Base-by-base conservation (phyloP, 2,329 filamentous ascomycete species). In the Cryphonectria nitschkei region DNA sequence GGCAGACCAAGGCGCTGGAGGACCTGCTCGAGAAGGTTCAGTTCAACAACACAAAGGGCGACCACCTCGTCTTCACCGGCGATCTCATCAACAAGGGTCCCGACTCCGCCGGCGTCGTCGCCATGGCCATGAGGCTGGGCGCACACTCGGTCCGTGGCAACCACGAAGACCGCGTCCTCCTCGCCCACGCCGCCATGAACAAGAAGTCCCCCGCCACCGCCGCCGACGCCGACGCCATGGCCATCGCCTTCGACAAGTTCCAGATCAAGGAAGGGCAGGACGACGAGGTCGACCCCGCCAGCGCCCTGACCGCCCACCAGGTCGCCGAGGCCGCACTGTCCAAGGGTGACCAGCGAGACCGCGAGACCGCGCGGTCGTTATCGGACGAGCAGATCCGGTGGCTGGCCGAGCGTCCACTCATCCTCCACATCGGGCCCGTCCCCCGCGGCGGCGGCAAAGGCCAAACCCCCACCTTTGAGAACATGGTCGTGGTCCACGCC, bases 71-170 rank as follows among this genome's bases (percentile, higher is more conserved):
- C 29, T 85, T 95, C 62, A 86, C 89, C 0, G 94, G 94, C 64
- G 93, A 97, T 80, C 86, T 95, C 78, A 87, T 98, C 75, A 90
- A 90, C 78, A 97, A 97, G 81, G 95, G 95, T 0, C 94, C 95
- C 14, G 90, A 97, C 80, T 95, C 93, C 43, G 77, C 86, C 0
- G 93, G 91, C 52, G 93, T 97, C 0, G 85, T 98, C 64, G 88
- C 92, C 70, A 84, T 94, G 58, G 91, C 93, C 52, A 92, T 94
- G 79, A 81, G 87, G 19, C 82, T 95, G 52, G 88, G 88, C 66
- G 95, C 95, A 32, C 93, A 91, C 41, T 93, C 90, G 73, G 94
- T 98, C 11, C 90, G 95, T 66, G 96, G 96, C 26, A 98, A 98
- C 81, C 93, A 97, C 81, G 96, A 99, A 79, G 95, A 98, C 79